A percentile compares a stretch with the other conserved stretches of the same genome.
phyloP scores from a whole-genome alignment of 1,139 yeast genomes.

The Debaryomycetaceae sp. region DNA sequence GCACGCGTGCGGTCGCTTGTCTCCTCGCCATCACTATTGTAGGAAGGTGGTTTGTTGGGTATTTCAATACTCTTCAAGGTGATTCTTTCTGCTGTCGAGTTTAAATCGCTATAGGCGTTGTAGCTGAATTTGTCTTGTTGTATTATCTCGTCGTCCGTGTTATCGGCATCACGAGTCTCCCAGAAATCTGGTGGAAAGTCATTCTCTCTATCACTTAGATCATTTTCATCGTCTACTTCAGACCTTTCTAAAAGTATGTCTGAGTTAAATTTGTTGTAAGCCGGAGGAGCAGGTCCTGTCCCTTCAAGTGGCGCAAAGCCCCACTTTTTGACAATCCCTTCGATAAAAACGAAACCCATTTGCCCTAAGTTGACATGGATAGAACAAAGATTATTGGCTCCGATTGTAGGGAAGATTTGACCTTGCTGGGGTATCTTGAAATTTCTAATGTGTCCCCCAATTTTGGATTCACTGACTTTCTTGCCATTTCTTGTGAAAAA shows the following conservation, averaged over 20 bases:
- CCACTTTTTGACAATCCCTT: conserved; percentile 61
- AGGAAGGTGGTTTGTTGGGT: conserved; percentile 38
- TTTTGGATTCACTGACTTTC: conserved; percentile 58
- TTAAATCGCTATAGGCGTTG: conserved; percentile 36
- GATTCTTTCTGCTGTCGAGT: conserved; percentile 37
- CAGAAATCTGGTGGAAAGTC: conserved; percentile 59
- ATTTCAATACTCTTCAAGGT: conserved; percentile 35
- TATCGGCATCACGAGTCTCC: conserved; percentile 26
- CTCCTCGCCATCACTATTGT: conserved; percentile 15
- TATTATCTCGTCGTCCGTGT: conserved; percentile 9
- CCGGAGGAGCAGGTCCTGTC: conserved; percentile 60
- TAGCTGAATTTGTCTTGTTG: conserved; percentile 36
- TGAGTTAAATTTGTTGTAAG: conserved; percentile 51
- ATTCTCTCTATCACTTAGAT: conserved; percentile 41
- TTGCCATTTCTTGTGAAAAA: conserved; percentile 71
- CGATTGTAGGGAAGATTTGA: conserved; percentile 49
- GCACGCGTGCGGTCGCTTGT: not conserved
- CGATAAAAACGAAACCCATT: conserved; percentile 56
- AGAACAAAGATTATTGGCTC: conserved; percentile 51
- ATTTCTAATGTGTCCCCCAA: conserved; percentile 65
- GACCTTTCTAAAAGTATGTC: conserved; percentile 54
- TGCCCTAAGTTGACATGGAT: conserved; percentile 58
- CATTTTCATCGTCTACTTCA: conserved; percentile 49
- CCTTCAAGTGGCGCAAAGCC: conserved; percentile 64
- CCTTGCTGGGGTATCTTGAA: conserved; percentile 36